These are phyloP conservation scores for Sporothrix pallida DNA, from an alignment of 2,329 filamentous ascomycete genomes.

Conservation along the genomic window DNA sequence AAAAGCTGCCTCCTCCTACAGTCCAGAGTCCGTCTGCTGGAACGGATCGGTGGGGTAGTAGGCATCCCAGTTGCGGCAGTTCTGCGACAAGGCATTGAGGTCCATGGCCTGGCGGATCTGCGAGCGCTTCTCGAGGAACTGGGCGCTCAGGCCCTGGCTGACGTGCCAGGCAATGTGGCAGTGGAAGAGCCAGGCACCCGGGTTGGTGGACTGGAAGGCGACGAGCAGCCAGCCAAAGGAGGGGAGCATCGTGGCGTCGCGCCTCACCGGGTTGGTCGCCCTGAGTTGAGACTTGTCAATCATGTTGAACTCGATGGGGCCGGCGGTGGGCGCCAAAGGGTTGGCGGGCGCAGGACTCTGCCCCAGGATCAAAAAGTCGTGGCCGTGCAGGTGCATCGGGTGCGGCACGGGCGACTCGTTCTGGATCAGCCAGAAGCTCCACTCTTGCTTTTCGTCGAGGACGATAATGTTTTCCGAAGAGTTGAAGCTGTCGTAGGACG, in stretches of 20 bases:
- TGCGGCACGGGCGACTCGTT: constrained; percentile 41
- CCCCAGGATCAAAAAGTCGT: constrained; percentile 41
- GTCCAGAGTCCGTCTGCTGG: constrained; percentile 35
- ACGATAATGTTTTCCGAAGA: constrained; percentile 19
- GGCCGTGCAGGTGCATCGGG: constrained; percentile 41
- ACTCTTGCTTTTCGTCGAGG: constrained; percentile 35
- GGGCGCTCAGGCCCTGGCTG: constrained; percentile 53
- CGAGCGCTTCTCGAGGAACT: constrained; percentile 51
- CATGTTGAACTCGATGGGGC: constrained; percentile 41
- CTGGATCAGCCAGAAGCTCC: constrained; percentile 46
- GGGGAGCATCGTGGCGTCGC: constrained; percentile 53
- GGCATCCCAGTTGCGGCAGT: constrained; percentile 36
- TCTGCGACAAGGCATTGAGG: constrained; percentile 32
- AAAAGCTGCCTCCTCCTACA: background rate
- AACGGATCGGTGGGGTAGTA: constrained; percentile 36
- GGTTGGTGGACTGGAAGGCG: constrained; percentile 55
- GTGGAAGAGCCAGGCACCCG: constrained; percentile 53
- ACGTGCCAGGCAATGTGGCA: constrained; percentile 57
- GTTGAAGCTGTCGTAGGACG: background rate
- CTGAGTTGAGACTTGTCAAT: constrained; percentile 41
- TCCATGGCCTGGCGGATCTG: constrained; percentile 37
- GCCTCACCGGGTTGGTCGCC: constrained; percentile 50
- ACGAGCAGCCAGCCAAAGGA: constrained; percentile 52
- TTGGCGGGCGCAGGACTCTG: constrained; percentile 48
- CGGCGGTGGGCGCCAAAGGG: constrained; percentile 35